These are phyloP conservation scores for Asclepias syriaca DNA, from an alignment of 257 asterid genomes.

Conservation along the genomic window DNA sequence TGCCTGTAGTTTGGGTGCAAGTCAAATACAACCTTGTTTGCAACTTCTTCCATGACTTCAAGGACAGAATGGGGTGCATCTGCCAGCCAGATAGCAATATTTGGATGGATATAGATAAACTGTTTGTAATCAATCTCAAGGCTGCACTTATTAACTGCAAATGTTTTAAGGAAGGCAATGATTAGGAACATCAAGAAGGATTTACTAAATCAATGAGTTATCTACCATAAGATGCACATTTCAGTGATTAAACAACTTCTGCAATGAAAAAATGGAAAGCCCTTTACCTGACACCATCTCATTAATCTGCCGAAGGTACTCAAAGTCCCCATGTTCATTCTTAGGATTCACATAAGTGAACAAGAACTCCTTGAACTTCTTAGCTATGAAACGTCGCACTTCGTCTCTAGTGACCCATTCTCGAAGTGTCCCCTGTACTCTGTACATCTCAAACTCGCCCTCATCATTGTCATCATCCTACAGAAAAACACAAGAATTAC, in stretches of 20 bases:
- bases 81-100: slow-evolving; percentile 98
- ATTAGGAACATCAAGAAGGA: neutral
- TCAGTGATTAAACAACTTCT: neutral
- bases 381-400: slow-evolving; percentile 89
- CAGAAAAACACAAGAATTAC: slow-evolving; percentile 10
- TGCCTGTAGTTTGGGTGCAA: slow-evolving; percentile 83
- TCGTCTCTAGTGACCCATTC: slow-evolving; percentile 99
- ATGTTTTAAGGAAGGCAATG: slow-evolving; percentile 13
- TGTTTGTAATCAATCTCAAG: slow-evolving; percentile 97
- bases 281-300: slow-evolving; percentile 91
- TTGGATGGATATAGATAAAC: slow-evolving; percentile 75
- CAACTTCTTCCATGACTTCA: slow-evolving; percentile 98
- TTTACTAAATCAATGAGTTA: slow-evolving; percentile 1
- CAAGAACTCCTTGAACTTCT: slow-evolving; percentile 85
- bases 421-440: slow-evolving; percentile 93
- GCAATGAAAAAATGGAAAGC: neutral
- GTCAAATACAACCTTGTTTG: slow-evolving; percentile 76
- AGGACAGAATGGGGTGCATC: slow-evolving; percentile 99
- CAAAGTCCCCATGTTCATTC: slow-evolving; percentile 74
- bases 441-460: slow-evolving; percentile 83
- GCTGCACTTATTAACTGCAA: slow-evolving; percentile 93
- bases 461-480: slow-evolving; percentile 90
- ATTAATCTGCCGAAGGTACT: slow-evolving; percentile 86
- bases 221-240: neutral
- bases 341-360: slow-evolving; percentile 75